These are phyloP conservation scores for Camellia japonica DNA, from an alignment of 148 eudicot genomes.

Conservation along the genomic window DNA sequence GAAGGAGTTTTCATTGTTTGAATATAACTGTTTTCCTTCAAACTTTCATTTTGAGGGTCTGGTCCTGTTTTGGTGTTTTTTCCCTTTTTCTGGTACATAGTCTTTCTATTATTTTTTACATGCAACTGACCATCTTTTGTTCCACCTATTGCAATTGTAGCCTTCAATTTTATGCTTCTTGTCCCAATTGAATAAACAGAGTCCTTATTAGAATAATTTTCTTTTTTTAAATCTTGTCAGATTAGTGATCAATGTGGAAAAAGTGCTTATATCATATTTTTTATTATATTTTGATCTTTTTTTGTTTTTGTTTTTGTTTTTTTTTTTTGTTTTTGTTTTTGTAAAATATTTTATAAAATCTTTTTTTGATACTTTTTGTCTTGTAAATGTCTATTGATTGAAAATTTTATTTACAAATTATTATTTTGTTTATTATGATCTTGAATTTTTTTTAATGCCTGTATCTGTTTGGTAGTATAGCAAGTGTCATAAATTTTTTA, in stretches of 20 bases:
- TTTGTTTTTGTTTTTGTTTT: no score
- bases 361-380: no score
- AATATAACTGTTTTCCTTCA: neutral
- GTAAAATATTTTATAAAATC: no score
- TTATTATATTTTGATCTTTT: neutral
- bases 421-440: no score
- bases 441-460: no score
- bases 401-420: no score
- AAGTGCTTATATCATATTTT: neutral
- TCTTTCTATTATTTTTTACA: neutral
- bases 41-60: neutral
- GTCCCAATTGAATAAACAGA: neutral
- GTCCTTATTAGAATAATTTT: neutral
- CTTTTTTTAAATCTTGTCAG: constrained; percentile 28
- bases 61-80: neutral
- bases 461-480: no score
- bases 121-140: neutral
- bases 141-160: no score
- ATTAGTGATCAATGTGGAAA: neutral
- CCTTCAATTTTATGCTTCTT: neutral
- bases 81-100: neutral
- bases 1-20: neutral
- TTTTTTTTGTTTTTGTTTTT: no score
- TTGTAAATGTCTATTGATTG: no score
- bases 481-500: no score